Base-by-base conservation (phyloP, 2,329 filamentous ascomycete species). In the Apiospora malaysiana region DNA sequence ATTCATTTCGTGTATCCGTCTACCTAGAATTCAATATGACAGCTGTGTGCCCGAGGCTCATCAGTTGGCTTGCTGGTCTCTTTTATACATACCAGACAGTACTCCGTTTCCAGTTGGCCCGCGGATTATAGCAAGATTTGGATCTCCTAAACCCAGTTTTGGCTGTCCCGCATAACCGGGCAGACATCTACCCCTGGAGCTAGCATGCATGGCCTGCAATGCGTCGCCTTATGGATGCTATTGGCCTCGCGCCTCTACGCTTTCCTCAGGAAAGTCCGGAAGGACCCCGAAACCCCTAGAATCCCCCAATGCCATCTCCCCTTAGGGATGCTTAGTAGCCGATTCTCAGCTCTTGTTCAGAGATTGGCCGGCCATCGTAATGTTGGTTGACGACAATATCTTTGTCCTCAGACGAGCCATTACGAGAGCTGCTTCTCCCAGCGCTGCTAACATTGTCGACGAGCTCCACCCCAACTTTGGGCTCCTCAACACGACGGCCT, bases 381-480 rank as follows among this genome's bases (percentile, higher is more conserved):
- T 68, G 67, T n/a, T 32, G 45, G 67, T 37, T n/a, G 27, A 40
- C 46, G 32, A 46, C 56, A n/a, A 9, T 32, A 59, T 66, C 70
- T 46, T 69, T 71, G 68, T 71, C 70, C 21, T 69, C 56, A 14
- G 37, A 8, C 18, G 70, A 69, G 9, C 67, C 56, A 40, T 66
- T 69, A 18, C 68, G 70, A 27, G 68, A 65, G 25, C 68, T 71
- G 47, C 68, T 68, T 42, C 68, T 47, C 23, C 56, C 59, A 16
- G 63, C 70, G 69, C 67, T 67, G 47, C 67, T 67, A 42, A 43
- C 70, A 69, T 77, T 78, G 71, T 79, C 79, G 37, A 73, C 78
- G 59, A 79, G 69, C 68, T 80, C 79, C 56, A 80, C 75, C 4
- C 68, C 76, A 40, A 78, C 77, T 71, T 80, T 79, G 25, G 72